Conservation (phyloP, 352 stramenopile genomes). For the Pythium rhizo-oryzae region DNA sequence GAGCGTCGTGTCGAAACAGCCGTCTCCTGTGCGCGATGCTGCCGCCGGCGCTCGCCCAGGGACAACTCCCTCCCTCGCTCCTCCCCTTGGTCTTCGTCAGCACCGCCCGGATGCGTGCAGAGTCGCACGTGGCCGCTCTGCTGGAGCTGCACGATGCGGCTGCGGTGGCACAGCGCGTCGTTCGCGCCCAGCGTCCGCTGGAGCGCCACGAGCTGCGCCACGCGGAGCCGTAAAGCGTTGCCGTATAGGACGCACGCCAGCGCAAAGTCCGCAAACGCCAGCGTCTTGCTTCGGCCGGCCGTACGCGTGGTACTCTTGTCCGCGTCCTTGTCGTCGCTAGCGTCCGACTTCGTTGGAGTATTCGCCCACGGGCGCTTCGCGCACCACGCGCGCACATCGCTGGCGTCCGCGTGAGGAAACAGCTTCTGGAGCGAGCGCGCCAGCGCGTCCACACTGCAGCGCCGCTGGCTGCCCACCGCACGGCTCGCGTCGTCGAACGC, state of each 20-base stretch:
- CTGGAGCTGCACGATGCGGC: conserved; percentile 74
- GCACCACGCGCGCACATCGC: conserved; percentile 26
- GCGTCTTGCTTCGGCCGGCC: conserved; percentile 20
- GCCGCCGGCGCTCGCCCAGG: conserved; percentile 7
- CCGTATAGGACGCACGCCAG: conserved; percentile 61
- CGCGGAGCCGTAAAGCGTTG: conserved; percentile 30
- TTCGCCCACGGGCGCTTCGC: conserved; percentile 9
- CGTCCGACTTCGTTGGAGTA: not conserved
- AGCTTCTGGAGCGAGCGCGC: conserved; percentile 8
- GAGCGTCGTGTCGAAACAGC: not conserved
- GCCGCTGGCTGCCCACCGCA: not conserved
- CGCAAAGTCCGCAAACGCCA: conserved; percentile 62
- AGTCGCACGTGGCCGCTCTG: conserved; percentile 70
- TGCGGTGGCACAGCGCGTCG: conserved; percentile 53
- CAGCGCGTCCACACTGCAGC: not conserved
- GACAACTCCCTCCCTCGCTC: not conserved
- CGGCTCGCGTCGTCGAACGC: conserved; percentile 35
- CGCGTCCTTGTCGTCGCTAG: not conserved
- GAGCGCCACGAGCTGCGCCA: conserved; percentile 23
- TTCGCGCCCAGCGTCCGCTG: conserved; percentile 34
- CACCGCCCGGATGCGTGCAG: conserved; percentile 32
- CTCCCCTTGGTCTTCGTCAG: not conserved
- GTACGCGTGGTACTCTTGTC: too few relatives aligned
- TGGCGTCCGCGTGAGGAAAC: conserved; percentile 13
- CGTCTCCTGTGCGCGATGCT: not conserved